Evolutionary conservation across 495 filamentous ascomycete genomes (phyloP), one percentile per base, ranked within the genome.

Genomic region (Hypoxylon lienhwacheense): DNA sequence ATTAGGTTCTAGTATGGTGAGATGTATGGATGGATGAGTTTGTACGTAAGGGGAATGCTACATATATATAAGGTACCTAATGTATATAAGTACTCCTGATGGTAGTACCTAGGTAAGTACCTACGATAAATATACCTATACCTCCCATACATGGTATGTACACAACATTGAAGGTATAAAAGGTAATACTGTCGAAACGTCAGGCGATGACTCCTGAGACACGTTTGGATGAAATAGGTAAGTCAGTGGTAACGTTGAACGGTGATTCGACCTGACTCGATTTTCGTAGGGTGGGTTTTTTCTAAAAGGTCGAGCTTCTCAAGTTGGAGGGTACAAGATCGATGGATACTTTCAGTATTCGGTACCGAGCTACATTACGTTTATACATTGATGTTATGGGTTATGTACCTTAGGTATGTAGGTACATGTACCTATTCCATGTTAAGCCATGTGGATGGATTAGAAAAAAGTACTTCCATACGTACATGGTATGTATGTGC

Each of bases 221-320:
- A 42, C n/a, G 2, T 16, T 20, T 15, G 21, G 20, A 12, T 39
- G n/a, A 40, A 48, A 59, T 43, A 53, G 41, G 47, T 47, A 48
- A 52, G 42, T 35, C 41, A 43, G 19, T 52, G 33, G 52, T 56
- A 61, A 61, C 58, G 58, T 61, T 61, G 42, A 53, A 55, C 47
- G 47, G 44, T 29, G 21, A 37, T 45, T 45, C 37, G 41, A 7
- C 33, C 14, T 39, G 37, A 44, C 40, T 56, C 28, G 47, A 46
- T 26, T 17, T 20, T 21, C 34, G 37, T 45, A 33, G 33, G 42
- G 55, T 59, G 55, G 55, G 33, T 47, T 53, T n/a, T n/a, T n/a
- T n/a, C n/a, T n/a, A 26, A 12, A 25, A 41, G 20, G 34, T 41
- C 32, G 16, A 46, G 34, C 19, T 47, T 34, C 40, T n/a, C n/a